Percentiles rank a stretch among this genome's conserved stretches.
These are phyloP conservation scores for Colletotrichum chrysophilum DNA, from an alignment of 2,329 filamentous ascomycete genomes.

Conservation along the genomic window DNA sequence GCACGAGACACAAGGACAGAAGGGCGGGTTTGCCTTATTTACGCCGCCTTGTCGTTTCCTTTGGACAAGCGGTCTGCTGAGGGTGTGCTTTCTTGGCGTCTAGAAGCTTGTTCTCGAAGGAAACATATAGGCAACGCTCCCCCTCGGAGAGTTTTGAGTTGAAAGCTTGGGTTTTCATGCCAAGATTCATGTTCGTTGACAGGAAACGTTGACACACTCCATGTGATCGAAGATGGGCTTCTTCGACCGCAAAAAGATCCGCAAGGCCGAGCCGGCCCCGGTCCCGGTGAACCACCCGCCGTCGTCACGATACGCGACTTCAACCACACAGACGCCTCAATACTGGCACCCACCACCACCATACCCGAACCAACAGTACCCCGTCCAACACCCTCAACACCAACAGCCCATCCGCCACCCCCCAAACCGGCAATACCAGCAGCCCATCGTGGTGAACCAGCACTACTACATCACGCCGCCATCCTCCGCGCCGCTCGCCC, in stretches of 20 bases:
- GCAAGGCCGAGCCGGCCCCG: conserved; percentile 14
- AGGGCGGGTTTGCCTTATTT: background rate
- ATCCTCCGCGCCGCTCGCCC: background rate
- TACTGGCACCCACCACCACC: conserved; percentile 4
- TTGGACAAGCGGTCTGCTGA: background rate
- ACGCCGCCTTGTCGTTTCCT: background rate
- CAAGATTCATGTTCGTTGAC: background rate
- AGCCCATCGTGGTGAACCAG: conserved; percentile 56
- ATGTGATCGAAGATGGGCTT: conserved; percentile 29
- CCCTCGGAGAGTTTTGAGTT: background rate
- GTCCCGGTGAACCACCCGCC: conserved; percentile 24
- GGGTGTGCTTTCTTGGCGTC: background rate
- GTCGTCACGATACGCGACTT: background rate
- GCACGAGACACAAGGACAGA: background rate
- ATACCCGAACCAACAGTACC: conserved; percentile 5
- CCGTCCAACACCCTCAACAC: conserved; percentile 20
- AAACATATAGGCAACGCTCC: background rate
- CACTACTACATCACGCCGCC: conserved; percentile 49
- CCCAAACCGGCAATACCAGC: conserved; percentile 20
- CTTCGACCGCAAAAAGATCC: conserved; percentile 31
- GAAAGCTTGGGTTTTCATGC: background rate
- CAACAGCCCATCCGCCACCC: conserved; percentile 21
- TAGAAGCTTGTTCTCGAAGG: background rate
- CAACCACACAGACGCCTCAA: conserved; percentile 2
- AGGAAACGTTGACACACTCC: background rate